These are phyloP conservation scores for Lepidium sativum DNA, from an alignment of 345 rosid species.

Conservation along the genomic window DNA sequence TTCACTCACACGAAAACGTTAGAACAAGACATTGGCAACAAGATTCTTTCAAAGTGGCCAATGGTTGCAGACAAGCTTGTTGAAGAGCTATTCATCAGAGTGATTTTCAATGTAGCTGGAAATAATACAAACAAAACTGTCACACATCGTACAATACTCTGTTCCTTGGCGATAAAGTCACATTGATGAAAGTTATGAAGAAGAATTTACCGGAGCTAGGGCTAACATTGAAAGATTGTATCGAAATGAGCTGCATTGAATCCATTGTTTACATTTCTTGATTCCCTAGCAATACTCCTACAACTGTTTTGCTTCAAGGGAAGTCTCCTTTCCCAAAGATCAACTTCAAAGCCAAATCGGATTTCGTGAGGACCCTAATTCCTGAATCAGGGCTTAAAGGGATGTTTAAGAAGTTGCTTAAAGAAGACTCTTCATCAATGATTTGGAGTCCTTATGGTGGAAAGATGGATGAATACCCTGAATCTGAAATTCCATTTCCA, in stretches of 20 bases:
- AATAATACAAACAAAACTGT: constrained; percentile 26
- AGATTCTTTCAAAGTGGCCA: constrained; percentile 47
- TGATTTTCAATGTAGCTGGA: constrained; percentile 29
- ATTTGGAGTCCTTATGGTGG: constrained; percentile 76
- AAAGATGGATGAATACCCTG: constrained; percentile 47
- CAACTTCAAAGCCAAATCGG: constrained; percentile 58
- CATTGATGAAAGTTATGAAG: constrained; percentile 38
- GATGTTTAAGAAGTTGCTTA: constrained; percentile 35
- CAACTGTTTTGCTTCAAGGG: constrained; percentile 41
- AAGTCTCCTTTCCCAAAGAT: constrained; percentile 37
- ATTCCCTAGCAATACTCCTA: constrained; percentile 31
- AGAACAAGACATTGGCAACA: constrained; percentile 36
- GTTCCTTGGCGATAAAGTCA: constrained; percentile 37
- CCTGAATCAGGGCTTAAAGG: constrained; percentile 34
- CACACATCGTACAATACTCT: constrained; percentile 29
- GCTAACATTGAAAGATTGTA: constrained; percentile 36
- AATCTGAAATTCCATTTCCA: constrained; percentile 45
- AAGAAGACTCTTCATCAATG: constrained; percentile 47
- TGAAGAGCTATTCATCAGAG: constrained; percentile 49
- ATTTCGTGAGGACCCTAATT: constrained; percentile 37
- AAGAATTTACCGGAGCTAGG: constrained; percentile 54
- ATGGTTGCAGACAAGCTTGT: constrained; percentile 40
- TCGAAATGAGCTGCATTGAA: constrained; percentile 54
- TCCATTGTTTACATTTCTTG: constrained; percentile 53
- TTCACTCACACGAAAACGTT: constrained; percentile 45